phyloP scores from a whole-genome alignment of 1,139 yeast genomes.

The Pichia kudriavzevii region DNA sequence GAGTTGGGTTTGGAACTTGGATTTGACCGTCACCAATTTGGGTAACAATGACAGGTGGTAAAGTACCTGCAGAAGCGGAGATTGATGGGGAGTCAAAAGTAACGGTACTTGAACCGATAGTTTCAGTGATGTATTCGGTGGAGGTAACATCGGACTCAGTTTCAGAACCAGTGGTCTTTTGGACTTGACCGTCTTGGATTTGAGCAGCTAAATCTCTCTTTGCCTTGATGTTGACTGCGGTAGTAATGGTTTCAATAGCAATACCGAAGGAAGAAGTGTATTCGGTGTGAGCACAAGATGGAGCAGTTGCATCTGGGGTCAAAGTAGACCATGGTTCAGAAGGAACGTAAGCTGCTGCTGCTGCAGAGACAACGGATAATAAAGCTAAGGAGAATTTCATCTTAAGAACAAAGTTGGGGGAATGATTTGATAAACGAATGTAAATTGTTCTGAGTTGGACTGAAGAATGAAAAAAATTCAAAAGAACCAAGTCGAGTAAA shows the following conservation, averaged over 20 bases:
- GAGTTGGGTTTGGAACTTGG: slow-evolving; percentile 28
- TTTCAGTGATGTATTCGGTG: slow-evolving; percentile 38
- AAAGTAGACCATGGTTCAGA: slow-evolving; percentile 66
- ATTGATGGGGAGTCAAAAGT: slow-evolving; percentile 31
- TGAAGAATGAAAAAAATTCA: background rate
- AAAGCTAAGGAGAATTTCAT: slow-evolving; percentile 30
- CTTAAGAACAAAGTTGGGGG: slow-evolving; percentile 7
- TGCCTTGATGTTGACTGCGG: slow-evolving; percentile 28
- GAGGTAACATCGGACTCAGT: slow-evolving; percentile 30
- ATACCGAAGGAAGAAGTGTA: slow-evolving; percentile 57
- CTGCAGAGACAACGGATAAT: slow-evolving; percentile 40
- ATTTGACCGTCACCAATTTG: slow-evolving; percentile 38
- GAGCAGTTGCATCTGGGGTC: slow-evolving; percentile 49
- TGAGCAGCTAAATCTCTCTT: slow-evolving; percentile 26
- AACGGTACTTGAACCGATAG: slow-evolving; percentile 28
- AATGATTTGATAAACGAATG: background rate
- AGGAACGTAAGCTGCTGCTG: slow-evolving; percentile 59
- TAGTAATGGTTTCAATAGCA: slow-evolving; percentile 48
- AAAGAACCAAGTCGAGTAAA: too few species aligned
- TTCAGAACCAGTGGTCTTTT: slow-evolving; percentile 6
- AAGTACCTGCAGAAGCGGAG: slow-evolving; percentile 18
- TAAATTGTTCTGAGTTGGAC: slow-evolving; percentile 1
- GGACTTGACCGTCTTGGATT: slow-evolving; percentile 15
- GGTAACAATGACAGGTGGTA: slow-evolving; percentile 24
- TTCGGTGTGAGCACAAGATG: slow-evolving; percentile 47